phyloP scores from a whole-genome alignment of 2,329 filamentous ascomycete species.

The Aspergillus chevalieri region DNA sequence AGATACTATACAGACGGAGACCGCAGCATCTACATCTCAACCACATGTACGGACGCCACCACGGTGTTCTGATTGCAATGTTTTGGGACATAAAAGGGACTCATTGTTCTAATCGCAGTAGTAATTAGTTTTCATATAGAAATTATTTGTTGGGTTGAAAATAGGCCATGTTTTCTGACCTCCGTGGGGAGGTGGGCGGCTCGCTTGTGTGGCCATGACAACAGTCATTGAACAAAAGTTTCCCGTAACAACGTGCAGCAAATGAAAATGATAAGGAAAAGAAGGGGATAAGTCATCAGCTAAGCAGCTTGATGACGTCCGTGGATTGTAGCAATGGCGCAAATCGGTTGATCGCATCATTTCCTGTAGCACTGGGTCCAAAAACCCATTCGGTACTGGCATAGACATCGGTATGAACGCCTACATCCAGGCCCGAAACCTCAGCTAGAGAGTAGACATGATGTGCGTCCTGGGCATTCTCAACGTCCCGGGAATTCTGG shows the following conservation, averaged over 20 bases:
- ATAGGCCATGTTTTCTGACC: too few relatives aligned
- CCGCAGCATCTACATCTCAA: too few relatives aligned
- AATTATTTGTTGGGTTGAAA: too few relatives aligned
- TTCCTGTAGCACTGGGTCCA: background rate
- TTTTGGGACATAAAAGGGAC: too few relatives aligned
- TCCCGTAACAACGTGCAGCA: background rate
- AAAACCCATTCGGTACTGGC: background rate
- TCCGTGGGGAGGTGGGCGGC: too few relatives aligned
- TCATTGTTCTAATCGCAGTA: too few relatives aligned
- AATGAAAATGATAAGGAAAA: background rate
- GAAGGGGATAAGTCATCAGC: background rate
- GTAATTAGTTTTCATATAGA: too few relatives aligned
- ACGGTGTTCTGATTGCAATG: too few relatives aligned
- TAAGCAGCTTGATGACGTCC: background rate
- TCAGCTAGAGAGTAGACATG: background rate
- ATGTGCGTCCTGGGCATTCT: background rate
- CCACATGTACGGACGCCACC: too few relatives aligned
- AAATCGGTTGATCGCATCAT: background rate
- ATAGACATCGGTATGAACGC: background rate
- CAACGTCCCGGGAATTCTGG: background rate
- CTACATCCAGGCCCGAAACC: background rate
- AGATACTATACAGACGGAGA: too few relatives aligned
- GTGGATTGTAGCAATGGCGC: background rate
- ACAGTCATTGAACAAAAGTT: background rate
- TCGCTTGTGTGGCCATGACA: background rate